phyloP scores from a whole-genome alignment of 345 rosid genomes.

The Noccaea caerulescens region DNA sequence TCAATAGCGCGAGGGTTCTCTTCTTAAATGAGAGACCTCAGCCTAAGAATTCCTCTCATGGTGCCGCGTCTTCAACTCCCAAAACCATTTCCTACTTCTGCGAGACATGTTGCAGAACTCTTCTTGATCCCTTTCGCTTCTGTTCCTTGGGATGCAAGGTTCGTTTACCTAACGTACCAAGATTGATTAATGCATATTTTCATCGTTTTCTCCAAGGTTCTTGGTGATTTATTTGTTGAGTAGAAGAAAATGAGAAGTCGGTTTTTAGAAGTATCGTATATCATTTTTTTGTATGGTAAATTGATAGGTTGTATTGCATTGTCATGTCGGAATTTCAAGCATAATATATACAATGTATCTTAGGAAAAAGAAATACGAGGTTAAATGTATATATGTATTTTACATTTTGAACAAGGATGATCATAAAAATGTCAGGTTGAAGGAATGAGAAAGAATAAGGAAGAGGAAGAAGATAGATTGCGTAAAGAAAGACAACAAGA shows the following conservation, averaged over 20 bases:
- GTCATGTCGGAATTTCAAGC: conserved; percentile 4
- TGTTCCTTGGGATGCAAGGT: conserved; percentile 98
- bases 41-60: conserved; percentile 42
- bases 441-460: conserved; percentile 68
- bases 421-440: conserved; percentile 56
- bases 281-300: not conserved
- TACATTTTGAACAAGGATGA: conserved; percentile 18
- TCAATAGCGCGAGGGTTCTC: conserved; percentile 82
- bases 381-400: not conserved
- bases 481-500: conserved; percentile 66
- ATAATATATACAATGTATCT: not conserved
- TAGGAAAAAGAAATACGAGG: not conserved
- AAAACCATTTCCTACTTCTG: conserved; percentile 67
- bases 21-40: conserved; percentile 85
- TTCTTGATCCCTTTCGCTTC: conserved; percentile 81
- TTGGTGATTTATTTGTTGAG: not conserved
- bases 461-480: conserved; percentile 57
- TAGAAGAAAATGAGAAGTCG: not conserved
- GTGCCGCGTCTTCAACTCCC: conserved; percentile 17
- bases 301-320: not conserved
- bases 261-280: no score
- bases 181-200: not conserved
- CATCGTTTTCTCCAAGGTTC: not conserved
- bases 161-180: conserved; percentile 10
- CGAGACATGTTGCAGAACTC: conserved; percentile 81